Evolutionary conservation across 1,284 basidiomycete species (phyloP), one percentile per base, ranked within the genome.

Genomic region (Rugiboletus extremiorientalis): DNA sequence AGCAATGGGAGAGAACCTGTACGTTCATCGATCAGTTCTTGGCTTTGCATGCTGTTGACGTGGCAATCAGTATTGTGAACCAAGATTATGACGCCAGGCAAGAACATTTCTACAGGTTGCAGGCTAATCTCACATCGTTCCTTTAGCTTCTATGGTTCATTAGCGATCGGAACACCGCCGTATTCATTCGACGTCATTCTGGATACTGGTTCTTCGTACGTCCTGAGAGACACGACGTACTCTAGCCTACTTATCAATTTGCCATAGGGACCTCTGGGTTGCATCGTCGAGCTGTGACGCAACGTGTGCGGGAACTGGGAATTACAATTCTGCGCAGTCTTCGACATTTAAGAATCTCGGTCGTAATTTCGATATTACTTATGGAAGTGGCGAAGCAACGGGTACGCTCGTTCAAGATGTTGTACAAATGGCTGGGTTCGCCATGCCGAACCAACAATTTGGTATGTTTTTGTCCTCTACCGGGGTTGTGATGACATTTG

Each of bases 361-460:
- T 38, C 63, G 23, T 8, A 31, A 66, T 2, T 86, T 88, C 67
- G 52, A 67, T 8, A 79, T 87, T 55, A 76, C 74, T 4, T 89
- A 89, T 63, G 84, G 84, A 16, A 79, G 75, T 27, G 86, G 85
- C 7, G 65, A 74, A 9, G 85, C 82, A 1, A 62, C 62, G 2
- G 87, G 86, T 6, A 66, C 65, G 3, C 71, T 86, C 30, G 82
- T 72, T 1, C 63, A 72, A 22, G 86, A 89, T 60, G 74, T 72
- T 5, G 78, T 85, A 41, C 68, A 76, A 30, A 76, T 85, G 67
- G 83, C 74, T 6, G 82, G 81, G 20, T 83, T 80, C 62, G 71
- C 71, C 6, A 73, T 83, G 22, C 49, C 65, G 23, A 65, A 70
- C 37, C 80, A 82, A 59, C 67, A 64, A n/a, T 78, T 82, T 54